These are phyloP conservation scores for Bullera alba DNA, from an alignment of 768 basidiomycete species.

Conservation along the genomic window DNA sequence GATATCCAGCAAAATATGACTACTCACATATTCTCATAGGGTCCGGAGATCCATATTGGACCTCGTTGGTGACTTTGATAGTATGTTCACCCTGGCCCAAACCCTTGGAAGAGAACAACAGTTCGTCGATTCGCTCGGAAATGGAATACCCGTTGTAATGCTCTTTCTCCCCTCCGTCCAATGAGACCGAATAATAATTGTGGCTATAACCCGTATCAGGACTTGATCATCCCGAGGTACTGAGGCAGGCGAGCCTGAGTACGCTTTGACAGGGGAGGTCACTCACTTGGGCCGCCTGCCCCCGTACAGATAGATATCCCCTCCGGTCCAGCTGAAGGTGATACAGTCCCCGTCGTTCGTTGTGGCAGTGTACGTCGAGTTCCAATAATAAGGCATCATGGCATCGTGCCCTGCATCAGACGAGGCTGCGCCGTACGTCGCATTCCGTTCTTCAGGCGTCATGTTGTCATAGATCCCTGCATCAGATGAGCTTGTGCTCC, in stretches of 20 bases:
- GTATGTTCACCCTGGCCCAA: slow-evolving; percentile 25
- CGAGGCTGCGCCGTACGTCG: no score
- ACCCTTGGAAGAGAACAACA: slow-evolving; percentile 26
- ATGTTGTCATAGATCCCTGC: no score
- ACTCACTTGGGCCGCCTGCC: slow-evolving; percentile 32
- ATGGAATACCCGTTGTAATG: slow-evolving; percentile 27
- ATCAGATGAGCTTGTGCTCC: neutral
- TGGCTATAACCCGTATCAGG: slow-evolving; percentile 6
- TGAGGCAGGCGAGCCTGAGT: neutral
- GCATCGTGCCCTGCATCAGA: no score
- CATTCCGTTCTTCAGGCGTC: no score
- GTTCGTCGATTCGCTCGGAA: slow-evolving; percentile 13
- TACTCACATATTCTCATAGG: no score
- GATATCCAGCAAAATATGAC: no score
- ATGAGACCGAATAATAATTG: slow-evolving; percentile 20
- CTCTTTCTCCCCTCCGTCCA: slow-evolving; percentile 14
- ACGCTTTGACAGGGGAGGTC: neutral
- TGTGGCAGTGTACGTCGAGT: no score
- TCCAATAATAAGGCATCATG: no score
- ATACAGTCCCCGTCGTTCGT: slow-evolving; percentile 32
- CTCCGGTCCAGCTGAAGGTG: slow-evolving; percentile 27
- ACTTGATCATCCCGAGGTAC: neutral
- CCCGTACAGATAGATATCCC: slow-evolving; percentile 30
- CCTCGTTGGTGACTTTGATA: slow-evolving; percentile 29
- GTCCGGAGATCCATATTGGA: no score